Base-by-base conservation (phyloP, 345 rosid genomes). In the Linum lewisii region DNA sequence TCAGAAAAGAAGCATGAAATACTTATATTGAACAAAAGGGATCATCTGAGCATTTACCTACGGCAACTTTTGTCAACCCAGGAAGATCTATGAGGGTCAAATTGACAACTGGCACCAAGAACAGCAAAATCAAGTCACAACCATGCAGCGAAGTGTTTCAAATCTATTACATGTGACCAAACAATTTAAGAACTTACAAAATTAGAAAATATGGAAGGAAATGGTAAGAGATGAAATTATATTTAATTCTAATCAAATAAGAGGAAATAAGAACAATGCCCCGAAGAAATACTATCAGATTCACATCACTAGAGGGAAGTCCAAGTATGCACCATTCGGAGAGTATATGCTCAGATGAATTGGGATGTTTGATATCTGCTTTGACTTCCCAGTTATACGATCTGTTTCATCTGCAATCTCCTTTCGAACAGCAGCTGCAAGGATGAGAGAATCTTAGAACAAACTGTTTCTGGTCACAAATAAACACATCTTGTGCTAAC, bases 21-120 rank as follows among this genome's bases (percentile, higher is more conserved):
- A 42, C 47, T 42, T 42, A 42, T 42, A 42, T 16, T 42, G 24
- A 38, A 64, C n/a, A 36, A 59, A 25, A 63, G 38, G 71, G 14
- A 50, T 26, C 14, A n/a, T 58, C 51, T 36, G 60, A 58, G 69
- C 52, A 56, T 57, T 87, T 85, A 93, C 96, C 99, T 72, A 87
- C 95, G 66, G 99, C 97, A 69, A 93, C 99, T 85, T 93, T 93
- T 2, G 97, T 93, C 88, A 93, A 81, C n/a, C 99, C 99, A 65
- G 99, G 99, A 73, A 93, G 95, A 82, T 93, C 99, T 61, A 93
- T 82, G 63, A 93, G 88, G 57, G 99, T 93, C 79, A 93, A 78
- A 70, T 93, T 90, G 77, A 93, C 99, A 74, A 93, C 99, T 93
- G 88, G 64, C 58, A 56, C 61, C 74, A 24, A 59, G 61, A 69